A percentile compares a stretch with the other conserved stretches of the same genome.
Conservation (phyloP, 2,329 filamentous ascomycete genomes). For the Penicillium hordei region DNA sequence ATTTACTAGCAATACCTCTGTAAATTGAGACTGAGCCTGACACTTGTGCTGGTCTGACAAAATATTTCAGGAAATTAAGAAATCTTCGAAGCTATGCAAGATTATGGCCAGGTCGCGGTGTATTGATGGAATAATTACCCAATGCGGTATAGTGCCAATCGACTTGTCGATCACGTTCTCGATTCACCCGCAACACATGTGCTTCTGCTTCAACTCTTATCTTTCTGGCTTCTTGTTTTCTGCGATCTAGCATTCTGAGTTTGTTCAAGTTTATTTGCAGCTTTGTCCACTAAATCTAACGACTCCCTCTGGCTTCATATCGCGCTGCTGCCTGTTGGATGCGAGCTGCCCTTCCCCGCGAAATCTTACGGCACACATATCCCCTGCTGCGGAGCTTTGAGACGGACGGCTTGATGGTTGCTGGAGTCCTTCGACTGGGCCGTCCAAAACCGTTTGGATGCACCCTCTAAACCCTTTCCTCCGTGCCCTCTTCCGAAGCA, state of each 20-base stretch:
- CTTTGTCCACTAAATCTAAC: neutral
- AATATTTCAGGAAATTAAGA: no score
- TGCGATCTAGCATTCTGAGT: conserved; percentile 9
- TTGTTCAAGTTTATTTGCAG: conserved; percentile 2
- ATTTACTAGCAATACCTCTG: neutral
- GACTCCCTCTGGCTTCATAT: conserved; percentile 1
- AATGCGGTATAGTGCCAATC: conserved; percentile 33
- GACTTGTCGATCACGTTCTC: conserved; percentile 32
- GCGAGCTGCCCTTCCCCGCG: conserved; percentile 34
- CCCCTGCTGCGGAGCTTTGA: conserved; percentile 21
- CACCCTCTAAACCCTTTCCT: conserved; percentile 99
- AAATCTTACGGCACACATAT: conserved; percentile 29
- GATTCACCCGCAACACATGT: conserved; percentile 18
- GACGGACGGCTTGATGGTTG: conserved; percentile 41
- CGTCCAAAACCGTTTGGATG: conserved; percentile 66
- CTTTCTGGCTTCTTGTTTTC: conserved; percentile 9
- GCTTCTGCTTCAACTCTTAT: conserved; percentile 10
- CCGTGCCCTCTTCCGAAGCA: conserved; percentile 97
- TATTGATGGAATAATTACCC: conserved; percentile 16
- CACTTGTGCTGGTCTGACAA: neutral
- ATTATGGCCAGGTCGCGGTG: neutral
- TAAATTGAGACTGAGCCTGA: neutral
- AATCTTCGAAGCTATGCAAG: neutral
- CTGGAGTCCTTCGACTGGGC: conserved; percentile 34
- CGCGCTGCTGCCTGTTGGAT: conserved; percentile 27